These are phyloP conservation scores for Przewalskia tangutica DNA, from an alignment of 257 asterid genomes.

Conservation along the genomic window DNA sequence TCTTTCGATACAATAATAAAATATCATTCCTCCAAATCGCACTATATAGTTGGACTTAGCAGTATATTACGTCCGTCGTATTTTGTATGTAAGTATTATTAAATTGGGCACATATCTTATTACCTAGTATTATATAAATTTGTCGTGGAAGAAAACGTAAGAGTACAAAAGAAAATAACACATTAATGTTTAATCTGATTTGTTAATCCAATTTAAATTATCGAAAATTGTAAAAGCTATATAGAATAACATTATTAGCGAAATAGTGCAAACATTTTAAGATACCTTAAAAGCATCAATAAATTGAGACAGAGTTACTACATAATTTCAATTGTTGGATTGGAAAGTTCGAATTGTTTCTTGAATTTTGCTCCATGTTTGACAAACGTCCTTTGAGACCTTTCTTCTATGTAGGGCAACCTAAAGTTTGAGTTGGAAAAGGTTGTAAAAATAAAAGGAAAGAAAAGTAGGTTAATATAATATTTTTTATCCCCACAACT, in stretches of 20 bases:
- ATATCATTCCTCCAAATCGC: background rate
- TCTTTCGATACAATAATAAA: background rate
- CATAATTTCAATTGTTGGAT: background rate
- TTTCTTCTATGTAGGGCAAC: background rate
- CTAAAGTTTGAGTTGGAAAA: background rate
- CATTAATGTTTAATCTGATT: background rate
- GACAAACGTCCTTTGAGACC: background rate
- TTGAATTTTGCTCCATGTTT: background rate
- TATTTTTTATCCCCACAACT: background rate
- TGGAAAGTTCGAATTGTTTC: background rate
- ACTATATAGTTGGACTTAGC: background rate
- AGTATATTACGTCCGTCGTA: background rate
- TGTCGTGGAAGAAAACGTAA: background rate
- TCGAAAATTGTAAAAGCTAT: too few relatives aligned
- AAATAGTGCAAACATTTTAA: background rate
- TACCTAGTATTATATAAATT: background rate
- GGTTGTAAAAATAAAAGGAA: background rate
- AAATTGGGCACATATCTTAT: background rate
- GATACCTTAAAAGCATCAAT: background rate
- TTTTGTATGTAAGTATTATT: background rate
- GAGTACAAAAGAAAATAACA: background rate
- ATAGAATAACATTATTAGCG: background rate
- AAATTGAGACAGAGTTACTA: background rate
- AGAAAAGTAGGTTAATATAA: background rate
- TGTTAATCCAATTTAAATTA: background rate